A percentile compares a stretch with the other conserved stretches of the same genome.
Conservation (phyloP, 2,329 filamentous ascomycete genomes). For the Fusarium sp. region DNA sequence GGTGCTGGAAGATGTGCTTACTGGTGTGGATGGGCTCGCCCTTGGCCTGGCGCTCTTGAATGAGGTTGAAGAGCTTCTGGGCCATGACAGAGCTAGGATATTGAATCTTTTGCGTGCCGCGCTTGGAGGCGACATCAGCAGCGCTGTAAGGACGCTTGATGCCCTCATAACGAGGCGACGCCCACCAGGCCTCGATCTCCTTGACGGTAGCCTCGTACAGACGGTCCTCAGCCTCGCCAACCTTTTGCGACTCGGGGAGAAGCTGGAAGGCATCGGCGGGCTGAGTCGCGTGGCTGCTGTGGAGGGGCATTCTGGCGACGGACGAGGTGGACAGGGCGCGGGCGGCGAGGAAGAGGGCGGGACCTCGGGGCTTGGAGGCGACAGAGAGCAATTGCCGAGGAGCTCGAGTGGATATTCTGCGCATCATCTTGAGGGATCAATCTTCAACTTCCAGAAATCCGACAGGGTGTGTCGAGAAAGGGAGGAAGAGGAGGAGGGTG, state of each 20-base stretch:
- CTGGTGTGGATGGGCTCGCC: conserved; percentile 94
- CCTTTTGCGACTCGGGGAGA: conserved; percentile 80
- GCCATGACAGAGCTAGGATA: conserved; percentile 97
- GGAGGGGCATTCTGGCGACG: conserved; percentile 44
- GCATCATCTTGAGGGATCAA: conserved; percentile 46
- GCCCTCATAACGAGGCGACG: conserved; percentile 82
- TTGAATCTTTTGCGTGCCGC: conserved; percentile 85
- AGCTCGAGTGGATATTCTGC: conserved; percentile 48
- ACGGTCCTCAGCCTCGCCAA: conserved; percentile 83
- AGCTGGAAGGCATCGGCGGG: conserved; percentile 87
- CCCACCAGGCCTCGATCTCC: conserved; percentile 93
- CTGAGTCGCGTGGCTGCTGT: conserved; percentile 46
- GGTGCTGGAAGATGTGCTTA: conserved; percentile 55
- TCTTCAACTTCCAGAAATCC: not conserved
- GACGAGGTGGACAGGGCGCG: conserved; percentile 49
- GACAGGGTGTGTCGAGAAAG: not conserved
- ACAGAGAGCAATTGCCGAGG: conserved; percentile 45
- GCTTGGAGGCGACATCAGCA: conserved; percentile 91
- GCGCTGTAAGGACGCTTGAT: conserved; percentile 94
- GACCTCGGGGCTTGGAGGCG: conserved; percentile 27
- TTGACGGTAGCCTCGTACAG: conserved; percentile 86
- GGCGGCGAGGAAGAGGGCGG: conserved; percentile 36
- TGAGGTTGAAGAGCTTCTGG: conserved; percentile 89
- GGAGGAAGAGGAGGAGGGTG: not conserved
- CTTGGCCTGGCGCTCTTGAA: conserved; percentile 80